A percentile compares a stretch with the other conserved stretches of the same genome.
Conservation (phyloP, 768 basidiomycete species). For the Clavaria fumosa region DNA sequence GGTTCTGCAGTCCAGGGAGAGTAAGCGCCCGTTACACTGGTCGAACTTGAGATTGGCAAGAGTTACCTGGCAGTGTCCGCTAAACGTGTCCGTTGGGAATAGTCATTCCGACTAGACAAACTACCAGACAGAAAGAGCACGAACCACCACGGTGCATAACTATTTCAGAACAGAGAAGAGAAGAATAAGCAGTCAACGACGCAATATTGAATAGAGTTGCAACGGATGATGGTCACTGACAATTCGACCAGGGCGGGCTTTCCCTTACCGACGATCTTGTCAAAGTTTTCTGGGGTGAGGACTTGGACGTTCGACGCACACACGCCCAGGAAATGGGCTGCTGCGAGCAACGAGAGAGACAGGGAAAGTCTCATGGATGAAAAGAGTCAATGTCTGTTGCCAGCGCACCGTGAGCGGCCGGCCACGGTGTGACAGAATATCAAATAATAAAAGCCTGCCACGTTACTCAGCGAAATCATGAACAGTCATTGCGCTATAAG, state of each 20-base stretch:
- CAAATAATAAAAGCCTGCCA: no score
- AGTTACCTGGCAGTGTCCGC: conserved; percentile 77
- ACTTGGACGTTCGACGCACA: conserved; percentile 76
- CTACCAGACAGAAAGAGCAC: conserved; percentile 11
- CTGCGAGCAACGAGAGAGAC: conserved; percentile 38
- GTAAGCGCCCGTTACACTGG: no score
- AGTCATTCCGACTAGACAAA: no score
- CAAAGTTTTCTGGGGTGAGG: conserved; percentile 61
- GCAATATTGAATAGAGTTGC: neutral
- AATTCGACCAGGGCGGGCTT: conserved; percentile 84
- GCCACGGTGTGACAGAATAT: no score
- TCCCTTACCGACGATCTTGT: conserved; percentile 57
- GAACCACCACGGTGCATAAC: conserved; percentile 85
- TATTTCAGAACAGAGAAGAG: conserved; percentile 19
- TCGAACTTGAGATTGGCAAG: no score
- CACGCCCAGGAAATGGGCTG: conserved; percentile 35
- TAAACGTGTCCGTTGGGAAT: conserved; percentile 18
- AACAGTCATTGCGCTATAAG: no score
- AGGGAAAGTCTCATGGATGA: conserved; percentile 44
- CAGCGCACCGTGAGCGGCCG: no score
- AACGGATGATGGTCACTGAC: conserved; percentile 30
- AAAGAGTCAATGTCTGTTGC: no score
- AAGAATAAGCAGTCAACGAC: conserved; percentile 1
- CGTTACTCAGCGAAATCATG: no score
- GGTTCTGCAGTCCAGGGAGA: conserved; percentile 34